Evolutionary conservation across 2,329 filamentous ascomycete species (phyloP).

Genomic region (Xylaria digitata): DNA sequence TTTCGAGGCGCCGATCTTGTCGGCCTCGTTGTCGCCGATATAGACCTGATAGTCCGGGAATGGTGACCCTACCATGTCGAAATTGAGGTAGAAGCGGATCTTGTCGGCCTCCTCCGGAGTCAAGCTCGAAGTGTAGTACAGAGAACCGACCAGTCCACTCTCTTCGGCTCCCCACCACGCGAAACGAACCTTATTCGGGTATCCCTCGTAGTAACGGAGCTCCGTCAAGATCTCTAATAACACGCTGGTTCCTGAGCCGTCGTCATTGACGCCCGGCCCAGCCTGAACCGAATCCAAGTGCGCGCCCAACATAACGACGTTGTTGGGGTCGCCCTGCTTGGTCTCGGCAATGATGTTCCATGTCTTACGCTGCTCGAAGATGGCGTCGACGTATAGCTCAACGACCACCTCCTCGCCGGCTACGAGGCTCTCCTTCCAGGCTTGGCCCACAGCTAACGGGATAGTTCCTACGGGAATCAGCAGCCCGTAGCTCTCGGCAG

Average conservation of each 20-base stretch:
- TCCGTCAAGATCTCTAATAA: constrained; percentile 55
- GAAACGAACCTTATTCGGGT: constrained; percentile 58
- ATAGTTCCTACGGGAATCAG: constrained; percentile 55
- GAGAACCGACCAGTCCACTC: constrained; percentile 58
- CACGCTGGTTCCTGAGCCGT: constrained; percentile 55
- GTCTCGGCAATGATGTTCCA: constrained; percentile 59
- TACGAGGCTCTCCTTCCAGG: constrained; percentile 52
- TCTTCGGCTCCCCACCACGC: constrained; percentile 59
- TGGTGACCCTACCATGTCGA: constrained; percentile 73
- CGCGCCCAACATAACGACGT: constrained; percentile 57
- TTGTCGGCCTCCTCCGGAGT: constrained; percentile 58
- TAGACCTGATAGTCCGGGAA: constrained; percentile 56
- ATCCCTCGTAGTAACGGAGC: constrained; percentile 51
- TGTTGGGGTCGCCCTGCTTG: constrained; percentile 57
- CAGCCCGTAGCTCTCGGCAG: constrained; percentile 53
- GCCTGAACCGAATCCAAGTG: constrained; percentile 56
- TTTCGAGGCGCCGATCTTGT: constrained; percentile 52
- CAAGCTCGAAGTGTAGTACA: constrained; percentile 55
- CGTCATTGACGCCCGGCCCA: constrained; percentile 57
- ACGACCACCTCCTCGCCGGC: constrained; percentile 52
- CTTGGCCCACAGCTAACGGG: constrained; percentile 51
- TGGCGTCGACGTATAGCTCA: constrained; percentile 53
- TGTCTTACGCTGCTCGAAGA: constrained; percentile 52
- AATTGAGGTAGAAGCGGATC: constrained; percentile 76
- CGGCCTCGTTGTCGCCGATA: constrained; percentile 50